phyloP scores from a whole-genome alignment of 2,329 filamentous ascomycete genomes.

The Colletotrichum filicis region DNA sequence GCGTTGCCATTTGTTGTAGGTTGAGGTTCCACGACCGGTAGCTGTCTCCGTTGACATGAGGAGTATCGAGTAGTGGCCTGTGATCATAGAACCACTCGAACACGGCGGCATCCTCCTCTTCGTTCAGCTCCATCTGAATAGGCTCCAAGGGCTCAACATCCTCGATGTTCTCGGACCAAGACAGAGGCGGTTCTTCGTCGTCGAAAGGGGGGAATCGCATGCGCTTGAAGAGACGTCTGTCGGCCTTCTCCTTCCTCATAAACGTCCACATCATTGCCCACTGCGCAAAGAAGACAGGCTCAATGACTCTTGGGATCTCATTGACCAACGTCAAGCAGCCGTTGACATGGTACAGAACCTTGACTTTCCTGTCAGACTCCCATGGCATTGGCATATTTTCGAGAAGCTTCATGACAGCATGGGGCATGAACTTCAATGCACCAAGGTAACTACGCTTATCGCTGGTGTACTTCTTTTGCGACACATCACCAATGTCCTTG shows the following conservation, averaged over 20 bases:
- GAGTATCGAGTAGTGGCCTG: conserved; percentile 86
- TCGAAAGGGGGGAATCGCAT: conserved; percentile 99
- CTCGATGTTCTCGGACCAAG: conserved; percentile 98
- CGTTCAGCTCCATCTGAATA: conserved; percentile 98
- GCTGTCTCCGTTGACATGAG: conserved; percentile 95
- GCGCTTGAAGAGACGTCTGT: conserved; percentile 94
- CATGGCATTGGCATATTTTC: conserved; percentile 99
- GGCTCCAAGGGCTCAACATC: conserved; percentile 97
- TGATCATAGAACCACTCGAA: conserved; percentile 99
- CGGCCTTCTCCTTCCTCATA: conserved; percentile 98
- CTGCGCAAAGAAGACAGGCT: conserved; percentile 96
- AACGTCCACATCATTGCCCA: conserved; percentile 99
- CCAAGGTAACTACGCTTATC: conserved; percentile 98
- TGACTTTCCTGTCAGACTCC: conserved; percentile 96
- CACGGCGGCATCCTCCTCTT: conserved; percentile 89
- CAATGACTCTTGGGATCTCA: conserved; percentile 95
- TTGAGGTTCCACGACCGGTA: conserved; percentile 97
- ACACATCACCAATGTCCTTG: conserved; percentile 98
- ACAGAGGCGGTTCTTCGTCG: conserved; percentile 96
- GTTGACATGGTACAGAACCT: conserved; percentile 98
- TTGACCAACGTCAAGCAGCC: conserved; percentile 97
- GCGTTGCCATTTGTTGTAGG: conserved; percentile 93
- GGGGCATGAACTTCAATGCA: conserved; percentile 98
- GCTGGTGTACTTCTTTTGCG: conserved; percentile 98
- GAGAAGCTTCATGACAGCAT: conserved; percentile 94